Conservation (phyloP, 768 basidiomycete species). For the Trametes elegans region DNA sequence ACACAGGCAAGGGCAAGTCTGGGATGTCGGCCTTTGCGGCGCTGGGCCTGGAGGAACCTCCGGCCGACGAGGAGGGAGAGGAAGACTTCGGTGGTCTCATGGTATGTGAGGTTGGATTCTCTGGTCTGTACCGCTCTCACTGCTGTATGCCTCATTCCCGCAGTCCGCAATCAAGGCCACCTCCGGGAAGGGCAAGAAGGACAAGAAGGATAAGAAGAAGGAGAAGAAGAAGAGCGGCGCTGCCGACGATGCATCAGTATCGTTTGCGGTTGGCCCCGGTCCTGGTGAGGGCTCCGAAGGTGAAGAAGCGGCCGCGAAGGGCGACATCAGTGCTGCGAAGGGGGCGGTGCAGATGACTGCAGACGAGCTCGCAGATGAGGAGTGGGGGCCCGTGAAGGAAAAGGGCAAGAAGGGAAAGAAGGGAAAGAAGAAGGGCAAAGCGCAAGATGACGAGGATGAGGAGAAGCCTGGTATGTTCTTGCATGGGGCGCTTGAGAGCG, state of each 20-base stretch:
- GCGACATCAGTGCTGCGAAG: constrained; percentile 30
- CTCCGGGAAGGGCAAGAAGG: constrained; percentile 12
- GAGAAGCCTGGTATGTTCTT: constrained; percentile 6
- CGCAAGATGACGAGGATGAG: constrained; percentile 20
- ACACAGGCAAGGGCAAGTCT: constrained; percentile 28
- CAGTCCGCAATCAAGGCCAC: constrained; percentile 14
- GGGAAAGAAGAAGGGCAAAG: constrained; percentile 37
- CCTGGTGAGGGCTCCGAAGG: constrained; percentile 32
- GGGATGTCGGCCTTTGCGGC: constrained; percentile 54
- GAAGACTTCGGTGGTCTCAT: constrained; percentile 22
- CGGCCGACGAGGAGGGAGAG: constrained; percentile 15
- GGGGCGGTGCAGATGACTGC: constrained; percentile 35
- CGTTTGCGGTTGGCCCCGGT: constrained; percentile 24
- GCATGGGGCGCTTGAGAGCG: not conserved
- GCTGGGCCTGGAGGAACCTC: constrained; percentile 41
- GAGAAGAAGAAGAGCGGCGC: constrained; percentile 22
- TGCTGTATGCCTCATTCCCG: too few species aligned
- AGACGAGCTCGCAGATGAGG: constrained; percentile 49
- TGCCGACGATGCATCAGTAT: constrained; percentile 1
- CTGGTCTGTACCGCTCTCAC: not conserved
- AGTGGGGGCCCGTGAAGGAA: constrained; percentile 35
- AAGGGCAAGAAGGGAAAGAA: constrained; percentile 41
- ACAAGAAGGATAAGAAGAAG: constrained; percentile 28
- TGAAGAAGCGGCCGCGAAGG: constrained; percentile 33
- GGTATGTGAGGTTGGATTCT: constrained; percentile 16